Base-by-base conservation (phyloP, 1,139 yeast species). In the Pichia sp. region DNA sequence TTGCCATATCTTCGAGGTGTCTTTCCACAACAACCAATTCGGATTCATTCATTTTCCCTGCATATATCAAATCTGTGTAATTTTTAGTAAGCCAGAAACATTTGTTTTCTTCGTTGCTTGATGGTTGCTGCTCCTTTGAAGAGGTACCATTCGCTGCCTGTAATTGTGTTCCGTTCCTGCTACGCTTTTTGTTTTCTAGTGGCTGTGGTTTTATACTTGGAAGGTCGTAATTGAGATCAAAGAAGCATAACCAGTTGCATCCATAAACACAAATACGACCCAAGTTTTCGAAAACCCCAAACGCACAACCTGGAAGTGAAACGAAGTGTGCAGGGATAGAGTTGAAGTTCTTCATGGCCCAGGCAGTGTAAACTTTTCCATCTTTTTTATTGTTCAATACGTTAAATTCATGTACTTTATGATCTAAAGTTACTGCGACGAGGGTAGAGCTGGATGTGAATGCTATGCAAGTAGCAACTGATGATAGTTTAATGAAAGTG, bases 281-380 rank as follows among this genome's bases (percentile, higher is more conserved):
- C 2, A 50, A 32, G 19, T 54, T 59, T 23, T 65, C 66, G 65
- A 87, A 89, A 32, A 87, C 70, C 8, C 96, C 97, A 60, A 82
- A 78, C 54, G 96, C 87, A 63, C 85, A 84, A 59, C 87, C 95
- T 36, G 79, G 81, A 56, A 81, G 74, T 7, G 76, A 70, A 36
- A 78, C 69, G 59, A 87, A 82, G 59, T 83, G 83, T 45, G 74
- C 75, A 4, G 98, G 97, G 59, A 92, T 72, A 54, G 80, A 76
- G 55, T 87, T 95, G 23, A 90, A 79, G 70, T 90, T 90, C 54
- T 79, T 75, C 61, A 82, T 81, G 8, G 96, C 85, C 99, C 99
- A 93, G 6, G 79, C 66, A 0, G 96, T 85, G 47, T 64, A 62
- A 32, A 65, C 61, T 15, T 58, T 54, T 8, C 58, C 57, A 8